These are phyloP conservation scores for Aspergillus novoparasiticus DNA, from an alignment of 2,329 filamentous ascomycete genomes.

Conservation along the genomic window DNA sequence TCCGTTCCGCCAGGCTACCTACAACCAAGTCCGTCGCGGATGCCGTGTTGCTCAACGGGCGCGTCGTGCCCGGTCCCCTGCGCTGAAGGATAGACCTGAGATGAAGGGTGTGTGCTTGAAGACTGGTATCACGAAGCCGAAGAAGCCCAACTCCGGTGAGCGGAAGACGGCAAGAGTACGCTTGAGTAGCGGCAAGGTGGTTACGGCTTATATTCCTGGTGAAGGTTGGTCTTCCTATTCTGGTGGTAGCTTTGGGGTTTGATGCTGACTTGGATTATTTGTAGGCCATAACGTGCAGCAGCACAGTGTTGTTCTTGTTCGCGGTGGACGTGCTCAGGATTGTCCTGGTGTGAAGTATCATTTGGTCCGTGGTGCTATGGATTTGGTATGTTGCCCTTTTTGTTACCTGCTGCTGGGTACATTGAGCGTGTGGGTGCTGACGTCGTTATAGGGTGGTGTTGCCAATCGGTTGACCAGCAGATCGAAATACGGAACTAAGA, in stretches of 20 bases:
- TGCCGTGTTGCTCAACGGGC: slow-evolving; percentile 78
- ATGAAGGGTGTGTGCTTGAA: slow-evolving; percentile 96
- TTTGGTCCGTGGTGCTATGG: slow-evolving; percentile 84
- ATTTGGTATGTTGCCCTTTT: slow-evolving; percentile 69
- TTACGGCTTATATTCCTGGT: slow-evolving; percentile 94
- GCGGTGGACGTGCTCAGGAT: slow-evolving; percentile 91
- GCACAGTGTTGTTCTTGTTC: slow-evolving; percentile 95
- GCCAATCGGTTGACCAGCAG: slow-evolving; percentile 78
- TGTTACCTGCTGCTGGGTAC: neutral
- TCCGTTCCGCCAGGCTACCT: slow-evolving; percentile 60
- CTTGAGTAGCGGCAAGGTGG: slow-evolving; percentile 79
- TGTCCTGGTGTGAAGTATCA: slow-evolving; percentile 98
- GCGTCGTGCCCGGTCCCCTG: slow-evolving; percentile 85
- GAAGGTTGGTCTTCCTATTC: slow-evolving; percentile 61
- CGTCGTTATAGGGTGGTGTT: slow-evolving; percentile 74
- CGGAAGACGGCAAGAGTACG: slow-evolving; percentile 92
- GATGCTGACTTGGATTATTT: slow-evolving; percentile 14
- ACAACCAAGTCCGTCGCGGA: slow-evolving; percentile 74
- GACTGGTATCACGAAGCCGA: slow-evolving; percentile 90
- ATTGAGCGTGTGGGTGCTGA: slow-evolving; percentile 26
- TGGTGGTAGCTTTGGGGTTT: neutral
- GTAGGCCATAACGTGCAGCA: slow-evolving; percentile 94
- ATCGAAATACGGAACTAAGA: slow-evolving; percentile 98
- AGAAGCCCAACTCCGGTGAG: slow-evolving; percentile 98
- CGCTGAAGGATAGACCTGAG: slow-evolving; percentile 73